phyloP scores from a whole-genome alignment of 75 land plant genomes.

The Pinus taeda region DNA sequence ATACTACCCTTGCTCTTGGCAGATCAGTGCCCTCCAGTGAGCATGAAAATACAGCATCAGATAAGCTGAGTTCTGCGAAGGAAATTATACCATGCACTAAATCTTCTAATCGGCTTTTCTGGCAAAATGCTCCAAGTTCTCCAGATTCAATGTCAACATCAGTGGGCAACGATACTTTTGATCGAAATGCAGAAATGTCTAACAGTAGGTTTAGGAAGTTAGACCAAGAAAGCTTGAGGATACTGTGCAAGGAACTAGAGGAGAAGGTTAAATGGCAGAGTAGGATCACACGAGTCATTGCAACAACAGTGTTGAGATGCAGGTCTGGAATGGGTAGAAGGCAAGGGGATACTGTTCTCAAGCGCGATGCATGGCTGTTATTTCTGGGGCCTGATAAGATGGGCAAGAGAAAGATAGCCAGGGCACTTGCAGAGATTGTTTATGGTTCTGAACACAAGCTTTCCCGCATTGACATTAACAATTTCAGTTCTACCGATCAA shows the following conservation, averaged over 20 bases:
- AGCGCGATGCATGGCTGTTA: conserved; percentile 74
- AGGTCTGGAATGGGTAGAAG: conserved; percentile 48
- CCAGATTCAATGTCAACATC: background rate
- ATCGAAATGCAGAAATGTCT: background rate
- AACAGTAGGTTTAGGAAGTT: conserved; percentile 28
- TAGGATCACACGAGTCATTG: conserved; percentile 50
- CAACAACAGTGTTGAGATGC: conserved; percentile 39
- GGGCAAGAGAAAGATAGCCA: conserved; percentile 77
- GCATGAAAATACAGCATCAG: background rate
- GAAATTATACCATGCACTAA: too few relatives aligned
- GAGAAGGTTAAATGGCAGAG: conserved; percentile 71
- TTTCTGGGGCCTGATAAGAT: conserved; percentile 76
- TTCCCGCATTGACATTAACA: conserved; percentile 44
- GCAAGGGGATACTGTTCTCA: conserved; percentile 23
- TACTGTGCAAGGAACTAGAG: conserved; percentile 58
- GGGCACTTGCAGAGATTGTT: conserved; percentile 57
- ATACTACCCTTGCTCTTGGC: conserved; percentile 7
- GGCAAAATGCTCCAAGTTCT: background rate
- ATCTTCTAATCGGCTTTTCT: background rate
- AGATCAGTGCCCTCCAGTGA: background rate
- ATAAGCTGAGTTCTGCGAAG: background rate
- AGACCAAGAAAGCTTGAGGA: conserved; percentile 36
- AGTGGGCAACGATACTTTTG: background rate
- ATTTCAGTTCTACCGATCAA: background rate
- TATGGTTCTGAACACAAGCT: conserved; percentile 46